phyloP scores from a whole-genome alignment of 2,329 filamentous ascomycete genomes.

The Phaeosphaeria sp. region DNA sequence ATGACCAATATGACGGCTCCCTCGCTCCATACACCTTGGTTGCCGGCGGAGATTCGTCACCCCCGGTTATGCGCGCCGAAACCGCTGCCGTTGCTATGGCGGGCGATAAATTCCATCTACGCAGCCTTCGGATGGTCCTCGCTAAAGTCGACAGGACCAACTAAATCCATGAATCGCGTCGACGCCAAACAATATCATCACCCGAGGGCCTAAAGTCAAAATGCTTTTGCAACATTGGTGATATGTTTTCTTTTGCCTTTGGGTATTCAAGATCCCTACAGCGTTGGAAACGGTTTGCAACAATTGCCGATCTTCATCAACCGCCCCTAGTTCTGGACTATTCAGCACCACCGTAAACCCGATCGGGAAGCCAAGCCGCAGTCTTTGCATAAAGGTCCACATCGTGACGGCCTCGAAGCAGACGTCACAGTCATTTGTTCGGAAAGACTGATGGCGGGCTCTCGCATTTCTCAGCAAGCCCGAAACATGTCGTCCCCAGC shows the following conservation, averaged over 20 bases:
- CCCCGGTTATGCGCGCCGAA: background rate
- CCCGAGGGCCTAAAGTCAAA: background rate
- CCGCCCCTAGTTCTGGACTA: slow-evolving; percentile 2
- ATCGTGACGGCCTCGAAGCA: slow-evolving; percentile 17
- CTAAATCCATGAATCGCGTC: background rate
- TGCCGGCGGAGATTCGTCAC: slow-evolving; percentile 18
- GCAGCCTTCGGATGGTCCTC: slow-evolving; percentile 8
- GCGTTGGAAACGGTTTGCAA: background rate
- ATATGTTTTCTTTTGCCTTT: background rate
- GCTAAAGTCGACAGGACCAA: background rate
- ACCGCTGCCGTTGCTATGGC: slow-evolving; percentile 12
- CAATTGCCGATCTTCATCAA: background rate
- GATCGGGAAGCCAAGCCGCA: slow-evolving; percentile 36
- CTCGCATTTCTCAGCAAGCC: slow-evolving; percentile 22
- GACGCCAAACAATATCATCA: background rate
- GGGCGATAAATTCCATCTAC: slow-evolving; percentile 13
- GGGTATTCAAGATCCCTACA: background rate
- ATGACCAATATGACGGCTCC: slow-evolving; percentile 16
- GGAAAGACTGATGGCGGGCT: slow-evolving; percentile 4
- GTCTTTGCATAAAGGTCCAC: slow-evolving; percentile 21
- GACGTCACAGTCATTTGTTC: slow-evolving; percentile 28
- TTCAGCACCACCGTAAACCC: slow-evolving; percentile 7
- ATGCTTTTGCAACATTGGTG: background rate
- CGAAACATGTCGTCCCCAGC: slow-evolving; percentile 14
- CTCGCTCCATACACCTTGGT: slow-evolving; percentile 5